These are phyloP conservation scores for Straminergon stramineum DNA, from an alignment of 225 moss, liverwort and hornwort genomes.

Conservation along the genomic window DNA sequence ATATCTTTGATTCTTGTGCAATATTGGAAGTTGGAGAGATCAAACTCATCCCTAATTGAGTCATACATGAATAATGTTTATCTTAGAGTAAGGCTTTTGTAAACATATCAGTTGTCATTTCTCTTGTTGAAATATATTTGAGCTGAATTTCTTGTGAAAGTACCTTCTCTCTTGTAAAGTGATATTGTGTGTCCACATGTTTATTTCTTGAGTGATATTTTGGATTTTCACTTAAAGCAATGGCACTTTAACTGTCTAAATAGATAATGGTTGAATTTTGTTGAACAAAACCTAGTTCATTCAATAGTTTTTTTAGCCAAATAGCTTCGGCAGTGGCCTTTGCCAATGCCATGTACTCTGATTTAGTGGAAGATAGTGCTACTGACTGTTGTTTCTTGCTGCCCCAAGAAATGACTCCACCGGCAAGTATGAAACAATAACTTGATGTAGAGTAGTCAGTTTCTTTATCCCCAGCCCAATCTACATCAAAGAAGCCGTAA, in stretches of 20 bases:
- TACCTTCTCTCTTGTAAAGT: not conserved
- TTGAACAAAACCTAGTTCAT: not conserved
- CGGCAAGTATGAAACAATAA: not conserved
- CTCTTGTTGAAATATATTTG: too few relatives aligned
- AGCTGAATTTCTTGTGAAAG: too few relatives aligned
- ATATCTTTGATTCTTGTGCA: too few relatives aligned
- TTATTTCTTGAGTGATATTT: not conserved
- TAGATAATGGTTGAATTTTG: not conserved
- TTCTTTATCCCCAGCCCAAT: not conserved
- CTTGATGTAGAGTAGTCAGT: not conserved
- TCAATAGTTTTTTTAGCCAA: not conserved
- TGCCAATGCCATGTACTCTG: not conserved
- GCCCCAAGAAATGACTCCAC: not conserved
- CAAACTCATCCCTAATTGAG: too few relatives aligned
- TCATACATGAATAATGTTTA: too few relatives aligned
- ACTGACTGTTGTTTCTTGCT: not conserved
- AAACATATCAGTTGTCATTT: too few relatives aligned
- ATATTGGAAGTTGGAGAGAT: too few relatives aligned
- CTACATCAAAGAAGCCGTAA: not conserved
- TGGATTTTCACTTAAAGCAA: not conserved
- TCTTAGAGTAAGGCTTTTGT: too few relatives aligned
- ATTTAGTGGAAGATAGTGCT: not conserved
- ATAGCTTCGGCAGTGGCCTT: not conserved
- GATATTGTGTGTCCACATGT: not conserved
- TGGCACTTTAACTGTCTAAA: not conserved